Evolutionary conservation across 805 yeast genomes (phyloP).

Genomic region (Huiozyma sinensis): DNA sequence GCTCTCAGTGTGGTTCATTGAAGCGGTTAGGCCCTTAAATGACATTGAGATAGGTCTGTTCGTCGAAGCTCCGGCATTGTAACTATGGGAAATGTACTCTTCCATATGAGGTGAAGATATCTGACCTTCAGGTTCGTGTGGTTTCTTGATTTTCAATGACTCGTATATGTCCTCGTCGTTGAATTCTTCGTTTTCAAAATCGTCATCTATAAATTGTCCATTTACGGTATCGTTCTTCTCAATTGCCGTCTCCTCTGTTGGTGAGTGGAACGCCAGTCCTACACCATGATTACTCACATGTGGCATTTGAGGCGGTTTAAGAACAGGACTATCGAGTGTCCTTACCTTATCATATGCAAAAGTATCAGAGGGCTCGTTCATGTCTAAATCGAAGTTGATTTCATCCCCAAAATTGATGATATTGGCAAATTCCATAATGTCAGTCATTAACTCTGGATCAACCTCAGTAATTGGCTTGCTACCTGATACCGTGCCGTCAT

Average conservation of each 20-base stretch:
- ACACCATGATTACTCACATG: neutral
- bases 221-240: neutral
- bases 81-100: slow-evolving; percentile 1
- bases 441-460: slow-evolving; percentile 30
- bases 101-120: slow-evolving; percentile 4
- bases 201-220: neutral
- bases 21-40: slow-evolving; percentile 51
- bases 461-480: slow-evolving; percentile 6
- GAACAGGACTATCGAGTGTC: slow-evolving; percentile 4
- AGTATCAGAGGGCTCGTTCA: slow-evolving; percentile 5
- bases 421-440: slow-evolving; percentile 36
- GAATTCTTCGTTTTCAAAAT: slow-evolving; percentile 21
- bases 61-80: neutral
- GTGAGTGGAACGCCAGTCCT: neutral
- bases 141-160: neutral
- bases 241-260: neutral
- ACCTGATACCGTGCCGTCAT: no score
- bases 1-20: slow-evolving; percentile 29
- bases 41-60: slow-evolving; percentile 37
- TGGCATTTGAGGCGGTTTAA: neutral
- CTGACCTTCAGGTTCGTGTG: neutral
- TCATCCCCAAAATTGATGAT: slow-evolving; percentile 38
- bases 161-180: slow-evolving; percentile 7
- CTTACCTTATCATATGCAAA: neutral
- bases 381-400: slow-evolving; percentile 27